Conservation (phyloP, 2,329 filamentous ascomycete genomes). For the Diaporthe velutina region DNA sequence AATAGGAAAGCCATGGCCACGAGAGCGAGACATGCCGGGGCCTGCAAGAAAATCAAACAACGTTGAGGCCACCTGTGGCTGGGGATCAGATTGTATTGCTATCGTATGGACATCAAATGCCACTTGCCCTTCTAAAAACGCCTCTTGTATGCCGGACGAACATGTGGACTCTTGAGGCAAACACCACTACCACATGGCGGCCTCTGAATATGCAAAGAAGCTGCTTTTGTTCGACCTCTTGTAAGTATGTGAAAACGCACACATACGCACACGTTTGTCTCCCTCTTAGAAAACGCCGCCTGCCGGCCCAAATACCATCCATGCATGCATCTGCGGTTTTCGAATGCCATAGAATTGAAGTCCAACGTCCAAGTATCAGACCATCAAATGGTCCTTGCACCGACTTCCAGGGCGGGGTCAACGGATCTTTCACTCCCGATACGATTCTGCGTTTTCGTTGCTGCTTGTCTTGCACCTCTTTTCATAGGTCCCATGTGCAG, state of each 20-base stretch:
- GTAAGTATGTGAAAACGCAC: background rate
- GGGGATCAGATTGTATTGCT: background rate
- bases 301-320: background rate
- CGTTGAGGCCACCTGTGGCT: background rate
- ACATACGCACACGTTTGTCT: background rate
- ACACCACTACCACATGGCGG: background rate
- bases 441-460: background rate
- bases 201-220: background rate
- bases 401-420: background rate
- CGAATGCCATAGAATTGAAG: background rate
- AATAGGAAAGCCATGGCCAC: background rate
- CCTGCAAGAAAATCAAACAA: too few relatives aligned
- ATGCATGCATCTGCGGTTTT: conserved; percentile 2
- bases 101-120: conserved; percentile 9
- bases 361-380: background rate
- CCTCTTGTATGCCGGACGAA: background rate
- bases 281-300: conserved; percentile 2
- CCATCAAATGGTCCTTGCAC: background rate
- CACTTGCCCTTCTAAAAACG: conserved; percentile 12
- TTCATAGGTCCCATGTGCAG: conserved; percentile 79
- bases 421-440: background rate
- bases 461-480: background rate
- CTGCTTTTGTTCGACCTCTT: conserved; percentile 1
- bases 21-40: background rate
- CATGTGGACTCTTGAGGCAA: background rate